Evolutionary conservation across 371 early-diverging fungal genomes (phyloP).

Genomic region (Gilbertella persicaria): DNA sequence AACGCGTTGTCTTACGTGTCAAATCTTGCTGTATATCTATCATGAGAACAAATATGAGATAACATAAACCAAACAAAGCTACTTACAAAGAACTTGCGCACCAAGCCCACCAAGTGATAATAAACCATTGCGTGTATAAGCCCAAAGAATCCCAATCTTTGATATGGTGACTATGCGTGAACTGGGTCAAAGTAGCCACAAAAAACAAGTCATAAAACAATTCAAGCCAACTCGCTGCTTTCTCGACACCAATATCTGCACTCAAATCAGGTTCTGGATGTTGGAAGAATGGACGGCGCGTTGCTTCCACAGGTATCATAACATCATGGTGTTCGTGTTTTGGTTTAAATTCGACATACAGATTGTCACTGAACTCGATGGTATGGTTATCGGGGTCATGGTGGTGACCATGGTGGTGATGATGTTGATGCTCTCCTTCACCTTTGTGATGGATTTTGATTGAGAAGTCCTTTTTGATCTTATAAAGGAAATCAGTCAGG

Average conservation of each 20-base stretch:
- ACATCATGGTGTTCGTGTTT: constrained; percentile 21
- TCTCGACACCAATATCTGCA: constrained; percentile 54
- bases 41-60: neutral
- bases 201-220: constrained; percentile 63
- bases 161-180: constrained; percentile 61
- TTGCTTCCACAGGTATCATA: constrained; percentile 25
- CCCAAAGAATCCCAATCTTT: constrained; percentile 56
- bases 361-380: constrained; percentile 45
- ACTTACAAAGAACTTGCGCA: constrained; percentile 51
- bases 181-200: constrained; percentile 59
- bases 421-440: constrained; percentile 17
- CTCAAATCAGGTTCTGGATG: constrained; percentile 53
- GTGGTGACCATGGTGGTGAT: constrained; percentile 22
- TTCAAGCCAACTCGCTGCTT: constrained; percentile 55
- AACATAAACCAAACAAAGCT: neutral
- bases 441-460: constrained; percentile 53
- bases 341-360: constrained; percentile 50
- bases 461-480: constrained; percentile 55
- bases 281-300: constrained; percentile 47
- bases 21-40: constrained; percentile 57
- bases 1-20: constrained; percentile 68
- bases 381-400: constrained; percentile 30
- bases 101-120: constrained; percentile 66
- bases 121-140: constrained; percentile 57
- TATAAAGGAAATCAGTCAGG: constrained; percentile 54